A percentile compares a stretch with the other conserved stretches of the same genome.
Conservation (phyloP, 2,329 filamentous ascomycete genomes). For the Cercospora beticola region DNA sequence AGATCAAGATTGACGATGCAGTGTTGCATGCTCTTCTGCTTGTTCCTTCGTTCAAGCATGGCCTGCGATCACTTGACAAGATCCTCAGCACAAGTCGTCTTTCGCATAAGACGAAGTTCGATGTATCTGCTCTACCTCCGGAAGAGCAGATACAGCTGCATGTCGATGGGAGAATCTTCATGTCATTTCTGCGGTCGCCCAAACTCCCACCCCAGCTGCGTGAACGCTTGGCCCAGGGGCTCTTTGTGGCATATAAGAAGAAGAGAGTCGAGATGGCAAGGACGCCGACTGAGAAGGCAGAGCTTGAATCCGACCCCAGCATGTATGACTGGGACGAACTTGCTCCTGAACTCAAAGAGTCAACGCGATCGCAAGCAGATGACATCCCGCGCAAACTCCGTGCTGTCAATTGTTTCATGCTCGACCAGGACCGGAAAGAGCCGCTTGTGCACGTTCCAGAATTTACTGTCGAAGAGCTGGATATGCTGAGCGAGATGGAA, state of each 20-base stretch:
- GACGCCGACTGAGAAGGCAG: conserved; percentile 30
- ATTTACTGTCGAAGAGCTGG: conserved; percentile 35
- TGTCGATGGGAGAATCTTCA: conserved; percentile 39
- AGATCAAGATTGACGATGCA: conserved; percentile 38
- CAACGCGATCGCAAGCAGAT: conserved; percentile 38
- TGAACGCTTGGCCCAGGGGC: conserved; percentile 36
- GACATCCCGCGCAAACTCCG: conserved; percentile 40
- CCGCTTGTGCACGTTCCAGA: conserved; percentile 34
- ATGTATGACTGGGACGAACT: conserved; percentile 41
- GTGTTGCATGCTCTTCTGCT: conserved; percentile 38
- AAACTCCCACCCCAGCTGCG: conserved; percentile 37
- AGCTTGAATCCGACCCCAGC: conserved; percentile 34
- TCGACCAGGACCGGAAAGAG: conserved; percentile 32
- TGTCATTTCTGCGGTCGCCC: conserved; percentile 36
- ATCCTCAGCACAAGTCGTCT: conserved; percentile 39
- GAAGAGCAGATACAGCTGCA: conserved; percentile 40
- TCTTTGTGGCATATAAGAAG: conserved; percentile 39
- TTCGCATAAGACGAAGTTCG: conserved; percentile 36
- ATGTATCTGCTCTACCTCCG: conserved; percentile 37
- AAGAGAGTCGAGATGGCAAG: conserved; percentile 34
- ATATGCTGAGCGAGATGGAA: conserved; percentile 39
- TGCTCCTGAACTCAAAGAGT: conserved; percentile 37
- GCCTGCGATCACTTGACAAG: conserved; percentile 37
- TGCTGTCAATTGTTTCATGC: conserved; percentile 39
- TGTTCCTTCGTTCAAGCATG: conserved; percentile 38